These are phyloP conservation scores for Blastomyces percursus DNA, from an alignment of 2,329 filamentous ascomycete species.

Conservation along the genomic window DNA sequence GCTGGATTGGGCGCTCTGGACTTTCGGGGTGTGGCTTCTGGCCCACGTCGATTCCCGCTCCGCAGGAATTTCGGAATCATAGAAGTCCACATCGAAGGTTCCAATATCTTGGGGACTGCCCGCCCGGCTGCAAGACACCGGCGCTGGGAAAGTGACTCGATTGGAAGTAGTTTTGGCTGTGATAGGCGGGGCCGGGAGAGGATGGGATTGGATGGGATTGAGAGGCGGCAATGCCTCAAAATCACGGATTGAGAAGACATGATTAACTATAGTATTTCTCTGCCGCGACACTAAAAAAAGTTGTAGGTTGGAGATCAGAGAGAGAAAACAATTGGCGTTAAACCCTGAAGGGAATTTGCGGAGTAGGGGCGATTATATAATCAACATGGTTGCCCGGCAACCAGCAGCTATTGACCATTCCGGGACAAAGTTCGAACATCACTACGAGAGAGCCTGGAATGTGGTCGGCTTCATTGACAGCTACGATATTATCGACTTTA, in stretches of 20 bases:
- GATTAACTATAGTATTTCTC: background rate
- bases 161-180: background rate
- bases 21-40: conserved; percentile 29
- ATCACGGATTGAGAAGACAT: conserved; percentile 2
- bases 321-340: background rate
- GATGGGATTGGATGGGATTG: conserved; percentile 12
- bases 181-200: background rate
- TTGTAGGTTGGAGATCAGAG: background rate
- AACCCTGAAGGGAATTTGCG: background rate
- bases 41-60: conserved; percentile 25
- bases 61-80: conserved; percentile 52
- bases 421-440: background rate
- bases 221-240: conserved; percentile 1
- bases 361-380: background rate
- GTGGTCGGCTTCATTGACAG: background rate
- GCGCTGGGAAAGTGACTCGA: conserved; percentile 12
- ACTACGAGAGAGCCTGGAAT: background rate
- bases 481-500: background rate
- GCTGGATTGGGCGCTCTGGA: conserved; percentile 66
- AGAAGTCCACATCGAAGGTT: conserved; percentile 56
- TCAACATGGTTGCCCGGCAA: conserved; percentile 2
- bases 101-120: conserved; percentile 40
- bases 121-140: conserved; percentile 19
- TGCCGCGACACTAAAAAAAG: background rate
- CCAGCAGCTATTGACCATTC: background rate